Percentiles rank a stretch among this genome's conserved stretches.
Evolutionary conservation across 805 yeast species (phyloP).

Genomic region (Ogataea polymorpha): DNA sequence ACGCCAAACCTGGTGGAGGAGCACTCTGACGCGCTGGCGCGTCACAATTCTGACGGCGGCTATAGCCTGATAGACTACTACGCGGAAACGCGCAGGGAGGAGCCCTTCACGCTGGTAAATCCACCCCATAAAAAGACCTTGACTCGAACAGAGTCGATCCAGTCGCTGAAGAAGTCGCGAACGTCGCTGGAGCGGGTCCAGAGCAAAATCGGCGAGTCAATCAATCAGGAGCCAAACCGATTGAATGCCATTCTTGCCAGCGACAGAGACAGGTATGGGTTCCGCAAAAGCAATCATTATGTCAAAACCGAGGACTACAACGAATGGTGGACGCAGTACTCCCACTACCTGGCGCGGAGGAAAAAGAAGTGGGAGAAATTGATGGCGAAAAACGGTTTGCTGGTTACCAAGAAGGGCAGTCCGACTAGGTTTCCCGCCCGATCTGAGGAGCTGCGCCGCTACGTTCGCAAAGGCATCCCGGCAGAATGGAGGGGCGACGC

Average conservation of each 20-base stretch:
- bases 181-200: conserved; percentile 24
- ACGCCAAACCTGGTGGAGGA: conserved; percentile 9
- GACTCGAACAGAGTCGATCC: conserved; percentile 25
- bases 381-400: conserved; percentile 66
- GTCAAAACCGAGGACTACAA: conserved; percentile 59
- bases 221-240: conserved; percentile 10
- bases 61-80: conserved; percentile 22
- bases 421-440: conserved; percentile 74
- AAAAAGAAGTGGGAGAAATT: conserved; percentile 74
- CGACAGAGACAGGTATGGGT: conserved; percentile 79
- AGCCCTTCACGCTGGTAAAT: conserved; percentile 7
- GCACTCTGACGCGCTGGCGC: neutral
- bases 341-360: conserved; percentile 58
- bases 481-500: conserved; percentile 97
- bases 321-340: conserved; percentile 71
- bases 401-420: conserved; percentile 37
- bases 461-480: conserved; percentile 89
- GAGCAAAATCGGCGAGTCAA: conserved; percentile 22
- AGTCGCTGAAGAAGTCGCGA: conserved; percentile 22
- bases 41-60: conserved; percentile 19
- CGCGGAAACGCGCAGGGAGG: conserved; percentile 11
- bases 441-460: conserved; percentile 74
- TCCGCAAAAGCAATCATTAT: conserved; percentile 60
- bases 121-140: conserved; percentile 8
- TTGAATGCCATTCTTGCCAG: conserved; percentile 20